phyloP scores from a whole-genome alignment of 139 green algal genomes.

The Coelastrella sp. region DNA sequence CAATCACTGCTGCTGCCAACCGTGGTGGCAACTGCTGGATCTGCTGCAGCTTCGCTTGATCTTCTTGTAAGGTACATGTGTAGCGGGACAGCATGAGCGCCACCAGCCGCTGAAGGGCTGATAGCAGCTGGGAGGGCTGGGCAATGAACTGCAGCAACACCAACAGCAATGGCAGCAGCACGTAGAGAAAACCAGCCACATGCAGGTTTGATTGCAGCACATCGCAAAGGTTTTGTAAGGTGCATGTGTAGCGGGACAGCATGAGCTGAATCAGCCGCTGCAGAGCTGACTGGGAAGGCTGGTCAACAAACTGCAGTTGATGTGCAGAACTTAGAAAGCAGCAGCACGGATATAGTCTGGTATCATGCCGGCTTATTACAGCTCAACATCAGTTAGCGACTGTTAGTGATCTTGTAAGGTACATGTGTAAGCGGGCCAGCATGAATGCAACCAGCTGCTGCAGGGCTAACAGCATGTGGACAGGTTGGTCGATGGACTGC shows the following conservation, averaged over 20 bases:
- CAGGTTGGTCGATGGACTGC: too few species aligned
- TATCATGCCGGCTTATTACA: too few species aligned
- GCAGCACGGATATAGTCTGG: too few species aligned
- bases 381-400: too few species aligned
- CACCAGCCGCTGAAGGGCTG: conserved; percentile 22
- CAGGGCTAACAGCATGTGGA: too few species aligned
- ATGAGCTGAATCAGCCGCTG: too few species aligned
- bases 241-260: neutral
- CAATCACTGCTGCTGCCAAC: conserved; percentile 38
- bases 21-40: conserved; percentile 20
- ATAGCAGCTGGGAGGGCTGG: neutral
- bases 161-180: neutral
- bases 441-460: too few species aligned
- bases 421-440: too few species aligned
- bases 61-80: conserved; percentile 47
- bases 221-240: neutral
- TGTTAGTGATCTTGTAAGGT: conserved; percentile 45
- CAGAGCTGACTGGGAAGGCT: too few species aligned
- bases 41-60: conserved; percentile 47
- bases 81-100: conserved; percentile 42
- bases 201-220: neutral
- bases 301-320: too few species aligned
- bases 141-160: neutral
- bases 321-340: too few species aligned
- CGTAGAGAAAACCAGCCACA: neutral